These are phyloP conservation scores for Daphne laureola DNA, from an alignment of 441 rosid genomes.

Conservation along the genomic window DNA sequence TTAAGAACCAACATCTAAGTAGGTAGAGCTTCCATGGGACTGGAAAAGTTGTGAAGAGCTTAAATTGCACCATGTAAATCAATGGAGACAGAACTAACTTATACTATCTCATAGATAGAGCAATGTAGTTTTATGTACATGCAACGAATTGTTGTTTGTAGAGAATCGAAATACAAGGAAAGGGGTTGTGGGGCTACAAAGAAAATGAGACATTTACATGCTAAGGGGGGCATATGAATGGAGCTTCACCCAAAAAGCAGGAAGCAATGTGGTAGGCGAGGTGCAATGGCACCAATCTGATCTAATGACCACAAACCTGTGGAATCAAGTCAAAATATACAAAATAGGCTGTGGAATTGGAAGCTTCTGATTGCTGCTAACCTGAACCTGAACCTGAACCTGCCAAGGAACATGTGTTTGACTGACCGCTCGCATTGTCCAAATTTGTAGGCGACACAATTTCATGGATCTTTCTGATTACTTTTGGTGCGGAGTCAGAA, in stretches of 20 bases:
- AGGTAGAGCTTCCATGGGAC: no score
- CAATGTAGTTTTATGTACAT: constrained; percentile 12
- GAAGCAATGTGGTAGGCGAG: constrained; percentile 11
- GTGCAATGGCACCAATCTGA: constrained; percentile 6
- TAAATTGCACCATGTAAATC: no score
- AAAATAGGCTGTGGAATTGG: constrained; percentile 6
- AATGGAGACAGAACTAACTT: no score
- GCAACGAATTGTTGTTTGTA: background rate
- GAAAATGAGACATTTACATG: constrained; percentile 14
- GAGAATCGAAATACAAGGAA: constrained; percentile 10
- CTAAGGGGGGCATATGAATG: constrained; percentile 4
- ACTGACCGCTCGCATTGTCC: no score
- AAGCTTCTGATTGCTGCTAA: constrained; percentile 1
- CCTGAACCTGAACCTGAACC: background rate
- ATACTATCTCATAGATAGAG: no score
- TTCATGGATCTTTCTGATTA: constrained; percentile 1
- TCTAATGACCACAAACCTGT: constrained; percentile 4
- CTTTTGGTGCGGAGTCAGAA: constrained; percentile 40
- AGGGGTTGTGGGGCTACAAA: background rate
- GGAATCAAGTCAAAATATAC: constrained; percentile 4
- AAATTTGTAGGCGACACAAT: no score
- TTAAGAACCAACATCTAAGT: no score
- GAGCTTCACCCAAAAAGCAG: constrained; percentile 16
- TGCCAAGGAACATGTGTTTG: background rate
- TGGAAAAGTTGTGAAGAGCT: no score